These are phyloP conservation scores for Backusella parvicylindrica DNA, from an alignment of 192 early-diverging fungal genomes.

Conservation along the genomic window DNA sequence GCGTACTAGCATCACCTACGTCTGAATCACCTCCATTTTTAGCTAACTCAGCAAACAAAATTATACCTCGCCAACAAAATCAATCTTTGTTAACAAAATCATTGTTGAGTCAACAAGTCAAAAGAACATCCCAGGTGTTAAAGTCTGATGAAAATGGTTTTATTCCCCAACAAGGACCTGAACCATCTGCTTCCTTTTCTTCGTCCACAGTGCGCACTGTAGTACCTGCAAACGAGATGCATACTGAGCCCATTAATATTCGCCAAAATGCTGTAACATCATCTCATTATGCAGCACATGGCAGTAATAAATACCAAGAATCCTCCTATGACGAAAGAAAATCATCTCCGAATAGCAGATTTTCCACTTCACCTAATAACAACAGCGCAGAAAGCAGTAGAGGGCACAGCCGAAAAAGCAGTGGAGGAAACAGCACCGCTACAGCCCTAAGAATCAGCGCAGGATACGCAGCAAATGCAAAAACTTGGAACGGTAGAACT, in stretches of 20 bases:
- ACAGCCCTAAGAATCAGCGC: not conserved
- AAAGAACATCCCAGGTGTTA: not conserved
- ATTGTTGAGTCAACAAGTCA: not conserved
- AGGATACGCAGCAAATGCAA: not conserved
- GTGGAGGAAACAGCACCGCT: conserved; percentile 8
- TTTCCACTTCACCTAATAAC: not conserved
- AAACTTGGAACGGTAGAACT: conserved; percentile 5
- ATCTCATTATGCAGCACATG: not conserved
- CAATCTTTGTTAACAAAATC: conserved; percentile 2
- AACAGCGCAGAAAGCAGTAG: not conserved
- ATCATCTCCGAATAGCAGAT: not conserved
- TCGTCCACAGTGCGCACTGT: conserved; percentile 29
- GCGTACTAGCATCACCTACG: not conserved
- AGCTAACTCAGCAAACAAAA: not conserved
- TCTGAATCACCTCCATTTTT: not conserved
- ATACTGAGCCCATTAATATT: not conserved
- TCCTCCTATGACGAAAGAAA: not conserved
- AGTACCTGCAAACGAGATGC: conserved; percentile 13
- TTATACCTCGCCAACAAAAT: conserved; percentile 14
- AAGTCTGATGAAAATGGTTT: not conserved
- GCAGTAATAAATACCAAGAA: not conserved
- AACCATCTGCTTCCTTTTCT: conserved; percentile 24
- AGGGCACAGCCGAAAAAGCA: conserved; percentile 5
- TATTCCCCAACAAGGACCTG: conserved; percentile 8
- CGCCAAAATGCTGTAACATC: conserved; percentile 3